phyloP scores from a whole-genome alignment of 2,329 filamentous ascomycete species.

The Neoarthrinium moseri region DNA sequence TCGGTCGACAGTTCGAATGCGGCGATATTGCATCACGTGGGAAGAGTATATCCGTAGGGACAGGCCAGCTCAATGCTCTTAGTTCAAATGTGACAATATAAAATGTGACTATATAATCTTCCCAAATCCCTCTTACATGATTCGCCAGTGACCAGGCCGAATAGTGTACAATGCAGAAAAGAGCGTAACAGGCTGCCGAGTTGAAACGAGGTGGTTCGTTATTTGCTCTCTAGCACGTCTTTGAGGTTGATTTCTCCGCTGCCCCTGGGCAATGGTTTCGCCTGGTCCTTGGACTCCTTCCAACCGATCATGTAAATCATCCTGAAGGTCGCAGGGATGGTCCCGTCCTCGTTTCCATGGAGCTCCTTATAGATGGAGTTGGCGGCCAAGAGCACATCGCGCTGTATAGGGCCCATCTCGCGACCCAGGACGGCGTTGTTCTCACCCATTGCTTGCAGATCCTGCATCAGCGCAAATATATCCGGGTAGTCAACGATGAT shows the following conservation, averaged over 20 bases:
- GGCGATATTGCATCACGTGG: conserved; percentile 13
- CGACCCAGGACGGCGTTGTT: conserved; percentile 84
- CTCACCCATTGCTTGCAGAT: conserved; percentile 96
- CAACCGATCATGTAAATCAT: conserved; percentile 99
- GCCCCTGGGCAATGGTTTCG: conserved; percentile 76
- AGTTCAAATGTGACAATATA: too few species aligned
- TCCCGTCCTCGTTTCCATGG: conserved; percentile 77
- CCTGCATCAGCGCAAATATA: conserved; percentile 86
- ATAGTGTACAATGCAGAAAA: too few species aligned
- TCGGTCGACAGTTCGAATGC: conserved; percentile 14
- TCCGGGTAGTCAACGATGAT: conserved; percentile 94
- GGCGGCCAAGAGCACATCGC: conserved; percentile 82
- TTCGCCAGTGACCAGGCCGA: too few species aligned
- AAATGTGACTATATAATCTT: too few species aligned
- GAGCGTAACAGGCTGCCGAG: too few species aligned
- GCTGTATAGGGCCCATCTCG: conserved; percentile 72
- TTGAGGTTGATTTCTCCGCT: conserved; percentile 87
- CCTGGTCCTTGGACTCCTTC: conserved; percentile 80
- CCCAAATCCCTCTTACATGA: too few species aligned
- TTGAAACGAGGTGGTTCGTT: too few species aligned
- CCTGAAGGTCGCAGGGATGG: conserved; percentile 85
- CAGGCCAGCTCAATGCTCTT: too few species aligned
- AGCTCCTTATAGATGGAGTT: conserved; percentile 87
- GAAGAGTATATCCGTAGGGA: conserved; percentile 16
- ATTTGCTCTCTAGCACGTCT: conserved; percentile 63